Evolutionary conservation across 2,329 filamentous ascomycete genomes (phyloP).

Genomic region (Aureobasidium sp.): DNA sequence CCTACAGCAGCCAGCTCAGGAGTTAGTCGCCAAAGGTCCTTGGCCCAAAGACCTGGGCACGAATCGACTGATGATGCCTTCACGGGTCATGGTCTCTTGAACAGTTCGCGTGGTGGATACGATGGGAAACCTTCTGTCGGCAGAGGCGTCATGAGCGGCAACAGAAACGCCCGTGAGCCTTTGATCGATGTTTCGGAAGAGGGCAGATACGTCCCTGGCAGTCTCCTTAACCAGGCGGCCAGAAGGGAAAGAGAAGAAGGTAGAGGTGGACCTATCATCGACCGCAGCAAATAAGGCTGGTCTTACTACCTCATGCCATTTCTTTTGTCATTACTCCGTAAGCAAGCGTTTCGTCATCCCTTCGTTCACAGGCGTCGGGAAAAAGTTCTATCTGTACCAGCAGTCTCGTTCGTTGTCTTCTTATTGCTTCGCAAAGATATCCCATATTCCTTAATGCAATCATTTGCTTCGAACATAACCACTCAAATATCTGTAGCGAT

Average conservation of each 20-base stretch:
- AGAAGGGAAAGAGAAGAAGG: constrained; percentile 24
- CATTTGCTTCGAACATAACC: background rate
- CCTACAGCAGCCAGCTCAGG: background rate
- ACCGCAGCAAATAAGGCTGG: background rate
- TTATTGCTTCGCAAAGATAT: background rate
- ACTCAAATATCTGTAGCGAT: too few relatives aligned
- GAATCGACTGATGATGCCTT: constrained; percentile 29
- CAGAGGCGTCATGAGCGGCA: constrained; percentile 40
- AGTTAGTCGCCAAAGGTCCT: background rate
- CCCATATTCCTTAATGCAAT: background rate
- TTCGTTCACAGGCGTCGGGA: background rate
- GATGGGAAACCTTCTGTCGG: constrained; percentile 31
- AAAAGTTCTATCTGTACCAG: background rate
- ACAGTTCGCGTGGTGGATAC: constrained; percentile 33
- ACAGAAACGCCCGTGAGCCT: constrained; percentile 35
- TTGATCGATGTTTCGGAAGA: constrained; percentile 38
- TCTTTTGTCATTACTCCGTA: background rate
- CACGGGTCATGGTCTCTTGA: constrained; percentile 35
- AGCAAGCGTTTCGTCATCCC: background rate
- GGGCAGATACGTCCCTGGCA: constrained; percentile 39
- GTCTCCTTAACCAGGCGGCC: constrained; percentile 40
- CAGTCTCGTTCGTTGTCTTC: background rate
- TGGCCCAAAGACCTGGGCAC: background rate
- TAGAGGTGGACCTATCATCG: constrained; percentile 7
- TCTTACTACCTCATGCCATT: background rate